These are phyloP conservation scores for Taphrina sp. DNA, from an alignment of 1,139 yeast species.

Conservation along the genomic window DNA sequence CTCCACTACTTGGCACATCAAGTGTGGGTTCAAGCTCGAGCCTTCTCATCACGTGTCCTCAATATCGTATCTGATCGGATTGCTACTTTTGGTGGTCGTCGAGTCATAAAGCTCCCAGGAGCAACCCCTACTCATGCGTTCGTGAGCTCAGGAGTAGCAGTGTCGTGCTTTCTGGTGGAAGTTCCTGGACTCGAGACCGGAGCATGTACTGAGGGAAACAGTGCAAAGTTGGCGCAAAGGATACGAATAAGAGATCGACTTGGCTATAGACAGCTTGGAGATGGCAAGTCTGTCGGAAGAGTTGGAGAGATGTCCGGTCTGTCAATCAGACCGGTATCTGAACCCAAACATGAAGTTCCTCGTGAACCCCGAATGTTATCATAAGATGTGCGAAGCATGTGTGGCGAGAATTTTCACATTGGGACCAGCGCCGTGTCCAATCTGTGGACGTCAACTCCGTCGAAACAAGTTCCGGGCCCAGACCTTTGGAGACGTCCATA, in stretches of 20 bases:
- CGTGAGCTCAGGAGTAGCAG: no score
- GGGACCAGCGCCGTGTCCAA: constrained; percentile 95
- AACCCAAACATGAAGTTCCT: constrained; percentile 91
- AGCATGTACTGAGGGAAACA: not conserved
- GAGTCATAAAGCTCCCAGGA: no score
- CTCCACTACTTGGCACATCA: no score
- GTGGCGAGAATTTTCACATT: constrained; percentile 61
- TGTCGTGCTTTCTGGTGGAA: no score
- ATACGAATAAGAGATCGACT: no score
- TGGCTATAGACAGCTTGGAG: no score
- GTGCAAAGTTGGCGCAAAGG: not conserved
- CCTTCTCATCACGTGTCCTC: no score
- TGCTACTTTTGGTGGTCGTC: no score
- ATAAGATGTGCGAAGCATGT: constrained; percentile 96
- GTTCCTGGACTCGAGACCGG: no score
- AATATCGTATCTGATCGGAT: no score
- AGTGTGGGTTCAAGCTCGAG: no score
- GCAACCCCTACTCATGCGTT: no score
- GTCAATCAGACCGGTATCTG: constrained; percentile 90
- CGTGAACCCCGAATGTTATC: constrained; percentile 96
- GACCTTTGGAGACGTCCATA: constrained; percentile 81
- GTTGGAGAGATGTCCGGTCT: constrained; percentile 90
- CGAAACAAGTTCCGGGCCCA: constrained; percentile 89
- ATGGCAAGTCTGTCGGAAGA: constrained; percentile 27
- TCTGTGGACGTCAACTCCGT: constrained; percentile 81